Base-by-base conservation (phyloP, 2,329 filamentous ascomycete species). In the Bipolaris cookei region DNA sequence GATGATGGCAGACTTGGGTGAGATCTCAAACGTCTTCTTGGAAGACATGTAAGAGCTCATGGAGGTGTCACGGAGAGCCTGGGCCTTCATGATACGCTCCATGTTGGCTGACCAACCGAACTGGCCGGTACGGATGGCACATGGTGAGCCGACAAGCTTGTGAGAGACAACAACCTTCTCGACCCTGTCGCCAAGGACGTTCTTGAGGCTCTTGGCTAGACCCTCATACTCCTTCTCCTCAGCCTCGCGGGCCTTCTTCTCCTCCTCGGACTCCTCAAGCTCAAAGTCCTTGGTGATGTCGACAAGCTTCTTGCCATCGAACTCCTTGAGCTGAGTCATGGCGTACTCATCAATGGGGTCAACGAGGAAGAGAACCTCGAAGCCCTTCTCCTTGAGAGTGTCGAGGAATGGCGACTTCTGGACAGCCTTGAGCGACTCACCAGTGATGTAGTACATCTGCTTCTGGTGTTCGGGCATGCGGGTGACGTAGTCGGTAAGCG, bases 81-180 rank as follows among this genome's bases (percentile, higher is more conserved):
- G 95, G 25, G 95, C 95, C 90, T 99, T 99, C 95, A 99, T 99
- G 89, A 99, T 99, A 86, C 95, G 95, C 88, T 99, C 95, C 95
- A 99, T 99, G 88, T 99, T 99, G 79, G 95, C 95, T 56, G 94
- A 98, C 95, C 95, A 99, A 83, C 95, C 95, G 81, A 99, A 99
- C 84, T 98, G 95, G 77, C 95, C 95, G 71, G 95, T 99, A 81
- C 95, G 94, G 86, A 99, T 98, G 79, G 95, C 95, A 82, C 95
- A 98, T 76, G 95, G 95, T 66, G 95, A 87, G 78, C 90, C 90
- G 72, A 90, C 88, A 60, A 99, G 89, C 90, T 98, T 98, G 90
- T 98, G 91, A 69, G 89, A 94, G 79, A 99, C 94, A 65, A 99
- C 93, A 38, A 99, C 95, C 90, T 99, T 99, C 91, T 99, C 95